phyloP scores from a whole-genome alignment of 2,329 filamentous ascomycete species.

The Diaporthe sp. region DNA sequence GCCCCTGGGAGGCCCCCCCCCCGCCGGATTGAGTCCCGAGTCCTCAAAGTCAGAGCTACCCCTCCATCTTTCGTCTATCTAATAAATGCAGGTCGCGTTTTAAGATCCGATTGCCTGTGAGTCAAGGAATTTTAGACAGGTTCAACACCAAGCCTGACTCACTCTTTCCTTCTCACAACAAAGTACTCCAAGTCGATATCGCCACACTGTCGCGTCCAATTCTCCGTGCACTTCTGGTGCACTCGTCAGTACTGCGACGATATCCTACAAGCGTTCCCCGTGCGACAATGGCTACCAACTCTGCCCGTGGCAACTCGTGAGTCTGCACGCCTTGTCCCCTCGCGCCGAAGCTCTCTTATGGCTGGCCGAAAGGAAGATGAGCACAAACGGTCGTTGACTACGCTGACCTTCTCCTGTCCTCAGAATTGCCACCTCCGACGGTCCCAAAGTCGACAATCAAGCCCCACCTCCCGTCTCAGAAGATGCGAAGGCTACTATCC shows the following conservation, averaged over 20 bases:
- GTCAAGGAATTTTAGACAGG: conserved; percentile 30
- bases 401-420: conserved; percentile 42
- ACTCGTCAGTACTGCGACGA: conserved; percentile 65
- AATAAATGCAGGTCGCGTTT: conserved; percentile 15
- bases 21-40: background rate
- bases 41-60: conserved; percentile 14
- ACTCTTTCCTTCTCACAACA: conserved; percentile 8
- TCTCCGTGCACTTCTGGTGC: conserved; percentile 69
- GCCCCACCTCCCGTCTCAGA: conserved; percentile 57
- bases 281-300: conserved; percentile 72
- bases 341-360: background rate
- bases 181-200: conserved; percentile 35
- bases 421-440: conserved; percentile 60
- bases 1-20: background rate
- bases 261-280: conserved; percentile 55
- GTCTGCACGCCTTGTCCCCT: conserved; percentile 40
- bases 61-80: conserved; percentile 13
- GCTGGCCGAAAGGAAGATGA: background rate
- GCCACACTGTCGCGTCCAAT: conserved; percentile 48
- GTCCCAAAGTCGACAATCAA: conserved; percentile 53
- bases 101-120: conserved; percentile 10
- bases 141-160: conserved; percentile 29
- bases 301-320: conserved; percentile 63
- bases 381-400: background rate
- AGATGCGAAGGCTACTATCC: conserved; percentile 58